phyloP scores from a whole-genome alignment of 768 basidiomycete species.

The Phlebiopsis flavidoalba region DNA sequence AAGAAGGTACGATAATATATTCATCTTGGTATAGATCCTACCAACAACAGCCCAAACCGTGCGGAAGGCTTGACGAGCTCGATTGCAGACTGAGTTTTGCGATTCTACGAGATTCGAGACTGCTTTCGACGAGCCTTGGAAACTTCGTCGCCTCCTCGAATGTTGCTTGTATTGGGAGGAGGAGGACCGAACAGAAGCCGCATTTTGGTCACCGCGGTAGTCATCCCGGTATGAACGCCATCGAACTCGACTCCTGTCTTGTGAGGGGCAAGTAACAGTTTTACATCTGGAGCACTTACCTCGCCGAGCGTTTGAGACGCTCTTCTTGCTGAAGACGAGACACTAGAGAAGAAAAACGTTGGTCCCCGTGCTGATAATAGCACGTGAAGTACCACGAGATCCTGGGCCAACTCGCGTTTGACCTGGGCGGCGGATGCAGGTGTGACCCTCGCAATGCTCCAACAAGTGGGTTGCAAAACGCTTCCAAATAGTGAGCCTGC shows the following conservation, averaged over 20 bases:
- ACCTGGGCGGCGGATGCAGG: neutral
- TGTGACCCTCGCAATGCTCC: neutral
- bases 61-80: slow-evolving; percentile 67
- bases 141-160: slow-evolving; percentile 23
- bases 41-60: slow-evolving; percentile 69
- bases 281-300: neutral
- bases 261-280: neutral
- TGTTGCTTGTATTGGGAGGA: slow-evolving; percentile 40
- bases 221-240: neutral
- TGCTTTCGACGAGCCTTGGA: slow-evolving; percentile 37
- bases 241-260: neutral
- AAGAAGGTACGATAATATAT: slow-evolving; percentile 3
- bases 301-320: neutral
- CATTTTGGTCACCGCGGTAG: slow-evolving; percentile 9
- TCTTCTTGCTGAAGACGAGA: neutral
- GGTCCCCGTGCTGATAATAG: slow-evolving; percentile 17
- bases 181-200: slow-evolving; percentile 58
- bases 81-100: slow-evolving; percentile 51
- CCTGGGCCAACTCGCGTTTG: neutral
- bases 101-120: slow-evolving; percentile 50
- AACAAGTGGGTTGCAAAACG: neutral
- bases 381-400: neutral
- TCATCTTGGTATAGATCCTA: slow-evolving; percentile 39
- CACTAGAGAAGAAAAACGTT: neutral
- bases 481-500: neutral